These are phyloP conservation scores for Diaporthe vaccinii DNA, from an alignment of 2,329 filamentous ascomycete species.

Conservation along the genomic window DNA sequence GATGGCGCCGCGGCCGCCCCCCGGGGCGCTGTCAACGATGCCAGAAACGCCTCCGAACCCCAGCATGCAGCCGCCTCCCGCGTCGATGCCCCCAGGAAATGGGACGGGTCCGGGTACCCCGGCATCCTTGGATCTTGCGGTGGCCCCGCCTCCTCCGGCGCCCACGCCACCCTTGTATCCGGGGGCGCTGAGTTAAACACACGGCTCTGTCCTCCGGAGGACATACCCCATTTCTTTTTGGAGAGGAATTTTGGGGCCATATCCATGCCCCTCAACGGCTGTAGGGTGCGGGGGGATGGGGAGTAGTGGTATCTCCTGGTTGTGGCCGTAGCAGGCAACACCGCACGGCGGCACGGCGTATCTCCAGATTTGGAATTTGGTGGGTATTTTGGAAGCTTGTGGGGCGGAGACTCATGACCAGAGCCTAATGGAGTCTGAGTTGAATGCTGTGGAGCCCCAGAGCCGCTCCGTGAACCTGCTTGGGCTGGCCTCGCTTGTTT, in stretches of 20 bases:
- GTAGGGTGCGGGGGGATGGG: no score
- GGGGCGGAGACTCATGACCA: not conserved
- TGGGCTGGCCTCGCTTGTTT: not conserved
- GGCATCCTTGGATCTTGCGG: not conserved
- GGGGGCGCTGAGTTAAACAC: not conserved
- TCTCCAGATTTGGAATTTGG: no score
- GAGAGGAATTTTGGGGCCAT: no score
- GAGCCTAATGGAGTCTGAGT: not conserved
- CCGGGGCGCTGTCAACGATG: not conserved
- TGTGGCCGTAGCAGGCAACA: fast-evolving
- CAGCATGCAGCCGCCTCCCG: not conserved
- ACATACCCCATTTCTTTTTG: not conserved
- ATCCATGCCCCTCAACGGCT: no score
- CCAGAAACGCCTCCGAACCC: not conserved
- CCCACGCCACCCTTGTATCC: no score
- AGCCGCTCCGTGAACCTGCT: no score
- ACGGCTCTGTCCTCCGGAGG: not conserved
- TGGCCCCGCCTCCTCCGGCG: not conserved
- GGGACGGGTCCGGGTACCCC: not conserved
- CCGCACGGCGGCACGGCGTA: no score
- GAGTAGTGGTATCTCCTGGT: not conserved
- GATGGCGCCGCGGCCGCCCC: not conserved
- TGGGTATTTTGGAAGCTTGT: not conserved
- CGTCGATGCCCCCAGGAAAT: not conserved
- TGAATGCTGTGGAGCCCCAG: not conserved